phyloP scores from a whole-genome alignment of 768 basidiomycete genomes.

The Boletus barrowsii region DNA sequence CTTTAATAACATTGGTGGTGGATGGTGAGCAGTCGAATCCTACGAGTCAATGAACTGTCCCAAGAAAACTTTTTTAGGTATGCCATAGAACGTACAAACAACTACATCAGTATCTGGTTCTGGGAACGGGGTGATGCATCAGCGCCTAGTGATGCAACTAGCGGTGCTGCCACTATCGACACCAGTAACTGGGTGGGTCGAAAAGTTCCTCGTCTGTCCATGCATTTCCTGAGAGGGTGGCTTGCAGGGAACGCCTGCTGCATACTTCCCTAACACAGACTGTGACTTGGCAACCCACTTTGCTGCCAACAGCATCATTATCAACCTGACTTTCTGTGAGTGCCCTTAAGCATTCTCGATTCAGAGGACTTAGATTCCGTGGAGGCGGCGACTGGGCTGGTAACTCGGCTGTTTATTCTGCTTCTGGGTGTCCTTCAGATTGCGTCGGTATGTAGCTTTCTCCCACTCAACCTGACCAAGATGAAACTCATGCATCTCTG shows the following conservation, averaged over 20 bases:
- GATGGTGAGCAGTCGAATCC: slow-evolving; percentile 31
- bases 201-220: background rate
- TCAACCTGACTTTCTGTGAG: slow-evolving; percentile 34
- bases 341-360: background rate
- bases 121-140: slow-evolving; percentile 34
- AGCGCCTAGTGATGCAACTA: slow-evolving; percentile 35
- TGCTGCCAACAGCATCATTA: slow-evolving; percentile 32
- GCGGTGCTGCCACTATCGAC: slow-evolving; percentile 16
- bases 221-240: no score
- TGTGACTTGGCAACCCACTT: slow-evolving; percentile 39
- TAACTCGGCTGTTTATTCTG: slow-evolving; percentile 20
- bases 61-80: slow-evolving; percentile 27
- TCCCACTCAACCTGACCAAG: background rate
- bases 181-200: slow-evolving; percentile 24
- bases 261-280: slow-evolving; percentile 37
- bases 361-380: background rate
- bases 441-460: slow-evolving; percentile 23
- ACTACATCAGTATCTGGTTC: slow-evolving; percentile 39
- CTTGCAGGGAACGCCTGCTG: slow-evolving; percentile 32
- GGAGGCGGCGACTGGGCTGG: slow-evolving; percentile 33
- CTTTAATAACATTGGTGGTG: slow-evolving; percentile 37
- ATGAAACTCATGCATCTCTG: background rate
- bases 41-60: background rate
- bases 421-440: slow-evolving; percentile 31
- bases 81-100: slow-evolving; percentile 35